Base-by-base conservation (phyloP, 2,329 filamentous ascomycete species). In the Calonectria multiphialidica region DNA sequence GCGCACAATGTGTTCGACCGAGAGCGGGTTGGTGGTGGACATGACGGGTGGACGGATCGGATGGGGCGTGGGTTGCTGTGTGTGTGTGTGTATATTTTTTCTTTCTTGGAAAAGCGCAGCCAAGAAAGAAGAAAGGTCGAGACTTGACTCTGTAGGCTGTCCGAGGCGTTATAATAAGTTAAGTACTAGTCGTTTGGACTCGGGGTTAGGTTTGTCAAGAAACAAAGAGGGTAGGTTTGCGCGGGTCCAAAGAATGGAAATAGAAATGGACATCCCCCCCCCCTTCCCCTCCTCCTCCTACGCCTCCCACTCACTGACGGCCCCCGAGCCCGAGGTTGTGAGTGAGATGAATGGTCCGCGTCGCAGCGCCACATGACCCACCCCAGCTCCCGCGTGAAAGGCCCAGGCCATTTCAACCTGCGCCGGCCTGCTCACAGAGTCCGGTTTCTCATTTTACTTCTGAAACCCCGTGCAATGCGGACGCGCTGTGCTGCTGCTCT, bases 1-100 rank as follows among this genome's bases (percentile, higher is more conserved):
- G n/a, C 75, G 75, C 33, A 79, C 70, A 40, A 80, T 65, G 35
- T 77, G 74, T 59, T 75, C 28, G 8, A 79, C 50, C 4, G 69
- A 70, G 28, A 30, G 47, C n/a, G 63, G 44, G 44, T 13, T 47
- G 8, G 44, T 47, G 44, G 44, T 47, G 44, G 44, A 23, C 44
- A 47, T 47, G 7, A n/a, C 35, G 35, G 35, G 35, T 37, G 35
- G 13, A 37, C 35, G 13, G 35, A 15, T 37, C 10, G 35, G 35
- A 2, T 37, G 35, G 9, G 53, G n/a, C n/a, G n/a, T 40, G 53
- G 53, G n/a, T 50, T n/a, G 6, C 0, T 37, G 12, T 30, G 12
- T 23, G 4, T 23, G 5, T 45, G 18, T 7, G 2, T 44, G 0
- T 21, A 5, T 55, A 12, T 4, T 37, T 15, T 15, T 49, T 25